These are phyloP conservation scores for Rheum nobile DNA, from an alignment of 148 eudicot species.

Conservation along the genomic window DNA sequence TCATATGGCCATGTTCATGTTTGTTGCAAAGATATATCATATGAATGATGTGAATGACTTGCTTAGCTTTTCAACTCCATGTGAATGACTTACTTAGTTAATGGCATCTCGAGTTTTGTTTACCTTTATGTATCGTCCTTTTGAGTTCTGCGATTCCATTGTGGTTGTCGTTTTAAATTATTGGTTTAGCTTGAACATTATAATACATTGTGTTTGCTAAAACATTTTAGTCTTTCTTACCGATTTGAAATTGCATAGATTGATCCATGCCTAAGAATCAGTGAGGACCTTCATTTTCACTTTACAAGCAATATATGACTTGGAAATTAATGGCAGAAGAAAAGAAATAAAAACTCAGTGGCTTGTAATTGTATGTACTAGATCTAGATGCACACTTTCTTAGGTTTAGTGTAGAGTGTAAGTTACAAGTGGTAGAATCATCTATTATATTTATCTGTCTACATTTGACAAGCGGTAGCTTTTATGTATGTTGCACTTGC, in stretches of 20 bases:
- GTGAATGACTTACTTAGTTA: conserved; percentile 18
- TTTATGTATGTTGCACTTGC: too few relatives aligned
- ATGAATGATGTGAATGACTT: conserved; percentile 48
- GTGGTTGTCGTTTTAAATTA: too few relatives aligned
- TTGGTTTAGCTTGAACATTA: too few relatives aligned
- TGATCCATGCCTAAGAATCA: conserved; percentile 65
- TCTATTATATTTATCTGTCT: not conserved
- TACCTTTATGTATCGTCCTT: not conserved
- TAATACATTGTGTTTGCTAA: too few relatives aligned
- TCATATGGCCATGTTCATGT: conserved; percentile 74
- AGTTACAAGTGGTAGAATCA: not conserved
- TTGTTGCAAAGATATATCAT: conserved; percentile 66
- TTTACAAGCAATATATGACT: conserved; percentile 41
- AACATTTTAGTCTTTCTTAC: not conserved
- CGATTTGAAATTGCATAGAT: conserved; percentile 30
- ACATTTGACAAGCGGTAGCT: too few relatives aligned
- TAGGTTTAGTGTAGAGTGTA: not conserved
- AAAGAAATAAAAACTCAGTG: not conserved
- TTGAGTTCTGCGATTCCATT: not conserved
- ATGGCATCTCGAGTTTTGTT: not conserved
- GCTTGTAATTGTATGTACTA: not conserved
- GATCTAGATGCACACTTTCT: not conserved
- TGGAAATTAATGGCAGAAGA: conserved; percentile 4
- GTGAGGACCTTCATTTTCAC: conserved; percentile 77
- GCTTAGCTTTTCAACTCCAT: conserved; percentile 31